These are phyloP conservation scores for Saccharomyces mikatae DNA, from an alignment of 805 yeast genomes.

Conservation along the genomic window DNA sequence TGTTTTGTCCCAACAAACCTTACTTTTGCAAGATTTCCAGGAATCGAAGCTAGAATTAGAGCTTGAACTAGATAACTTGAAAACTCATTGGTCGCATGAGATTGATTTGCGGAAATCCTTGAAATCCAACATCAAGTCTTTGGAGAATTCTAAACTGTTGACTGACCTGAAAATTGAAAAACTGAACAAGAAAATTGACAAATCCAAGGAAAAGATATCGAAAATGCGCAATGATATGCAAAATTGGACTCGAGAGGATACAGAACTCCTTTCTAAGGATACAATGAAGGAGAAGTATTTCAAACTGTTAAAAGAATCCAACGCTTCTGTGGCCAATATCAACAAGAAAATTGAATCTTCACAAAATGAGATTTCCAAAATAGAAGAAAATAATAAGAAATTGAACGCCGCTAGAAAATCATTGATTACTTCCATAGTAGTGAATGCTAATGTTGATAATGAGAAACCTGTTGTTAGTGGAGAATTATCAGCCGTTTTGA, in stretches of 20 bases:
- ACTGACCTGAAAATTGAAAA: conserved; percentile 27
- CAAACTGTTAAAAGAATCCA: conserved; percentile 4
- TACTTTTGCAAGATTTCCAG: conserved; percentile 23
- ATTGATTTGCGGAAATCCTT: conserved; percentile 26
- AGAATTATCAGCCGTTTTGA: conserved; percentile 8
- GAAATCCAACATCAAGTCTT: conserved; percentile 28
- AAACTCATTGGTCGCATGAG: conserved; percentile 28
- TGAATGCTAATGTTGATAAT: neutral
- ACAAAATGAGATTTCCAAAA: conserved; percentile 15
- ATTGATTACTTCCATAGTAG: neutral
- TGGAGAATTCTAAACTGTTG: conserved; percentile 28
- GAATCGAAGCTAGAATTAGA: conserved; percentile 24
- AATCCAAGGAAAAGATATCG: conserved; percentile 14
- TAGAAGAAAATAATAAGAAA: conserved; percentile 20
- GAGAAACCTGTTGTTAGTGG: neutral
- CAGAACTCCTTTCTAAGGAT: conserved; percentile 8
- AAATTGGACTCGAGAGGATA: conserved; percentile 19
- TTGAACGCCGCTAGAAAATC: conserved; percentile 9
- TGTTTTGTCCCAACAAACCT: conserved; percentile 22
- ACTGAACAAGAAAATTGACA: conserved; percentile 22
- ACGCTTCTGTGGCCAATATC: conserved; percentile 8
- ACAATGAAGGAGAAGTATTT: conserved; percentile 11
- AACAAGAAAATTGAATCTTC: conserved; percentile 7
- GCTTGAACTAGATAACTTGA: conserved; percentile 25
- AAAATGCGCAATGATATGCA: conserved; percentile 26